Evolutionary conservation across 129 eudicot genomes (phyloP), one percentile per base, ranked within the genome.

Genomic region (Logfia minima): DNA sequence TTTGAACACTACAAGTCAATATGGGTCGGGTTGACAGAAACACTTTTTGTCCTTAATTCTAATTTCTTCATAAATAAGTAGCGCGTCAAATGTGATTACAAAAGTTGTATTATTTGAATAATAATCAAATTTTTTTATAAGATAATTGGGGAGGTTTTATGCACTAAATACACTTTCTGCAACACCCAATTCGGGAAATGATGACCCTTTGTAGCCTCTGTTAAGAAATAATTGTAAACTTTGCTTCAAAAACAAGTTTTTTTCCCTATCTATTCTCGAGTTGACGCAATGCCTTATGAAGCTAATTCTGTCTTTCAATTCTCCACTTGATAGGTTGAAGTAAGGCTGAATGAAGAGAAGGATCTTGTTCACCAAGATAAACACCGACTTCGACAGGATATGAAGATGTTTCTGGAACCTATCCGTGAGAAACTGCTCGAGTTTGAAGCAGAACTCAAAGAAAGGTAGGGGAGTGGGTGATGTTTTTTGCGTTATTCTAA

Each of bases 391-490:
- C 79, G 65, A 64, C 76, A 86, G 63, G 96, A 90, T 73, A 19
- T 90, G 81, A 90, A 84, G 79, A 71, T 56, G 74, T 90, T 90
- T 78, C 35, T 88, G 86, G 76, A 86, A 75, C 96, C 93, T 21
- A 61, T 90, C n/a, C 86, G 87, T 53, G 93, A 90, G 80, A 88
- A 88, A 77, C 65, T 88, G 71, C 82, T 69, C 1, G 85, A 82
- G 75, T 90, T 90, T 70, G 96, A 90, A 80, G 86, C 85, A 59
- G 96, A 90, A 79, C 93, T 90, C 23, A 90, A 83, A 85, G 93
- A 83, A 23, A 83, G 93, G 81, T 90, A 84, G 83, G 26, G 51
- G 16, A 60, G 9, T 21, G 35, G 35, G 5, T 32, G 48, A 8
- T 26, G 8, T 13, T 1, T 14, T n/a, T 74, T 21, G 19, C 6